Evolutionary conservation across 2,329 filamentous ascomycete genomes (phyloP), one percentile per base, ranked within the genome.

Genomic region (Cladophialophora chaetospira): DNA sequence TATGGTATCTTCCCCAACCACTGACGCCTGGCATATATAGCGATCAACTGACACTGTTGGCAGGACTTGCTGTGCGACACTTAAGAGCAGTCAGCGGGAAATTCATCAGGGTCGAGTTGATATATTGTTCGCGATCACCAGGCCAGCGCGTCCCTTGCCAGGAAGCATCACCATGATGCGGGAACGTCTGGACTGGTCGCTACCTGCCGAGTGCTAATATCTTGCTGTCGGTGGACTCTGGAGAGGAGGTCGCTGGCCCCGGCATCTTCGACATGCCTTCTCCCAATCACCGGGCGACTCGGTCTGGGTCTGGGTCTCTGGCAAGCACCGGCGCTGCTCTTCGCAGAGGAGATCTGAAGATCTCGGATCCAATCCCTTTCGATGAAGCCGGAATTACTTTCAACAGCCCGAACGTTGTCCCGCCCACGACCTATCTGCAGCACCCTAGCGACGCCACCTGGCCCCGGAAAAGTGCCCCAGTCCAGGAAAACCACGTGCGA

Each of bases 331-430:
- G 60, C 4, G 57, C 62, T 23, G 62, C 68, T 35, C 52, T 66
- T 23, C 65, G 65, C 21, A 62, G 67, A 33, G 66, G 65, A 25
- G 67, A 71, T 38, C 53, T 71, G 53, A 69, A 68, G 56, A 70
- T 70, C 51, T 70, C 69, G 10, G 63, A 67, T 38, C 67, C 67
- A 15, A 59, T 69, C 43, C 64, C 66, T 50, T 64, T 59, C 46
- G 55, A 57, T 28, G 49, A 55, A 15, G 49, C 40, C 10, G 44
- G 44, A 66, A 43, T 51, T 21, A 44, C 25, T 23, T 61, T 49
- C 26, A 25, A 31, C 17, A n/a, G n/a, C 13, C 26, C 58, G 8
- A 51, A 35, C 29, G 21, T 44, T 9, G 51, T 50, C 15, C 36
- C 46, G 15, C 49, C 45, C 13, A 29, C 54, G 29, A 52, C 43